phyloP scores from a whole-genome alignment of 2,329 filamentous ascomycete species.

The Aureobasidium leucospermi region DNA sequence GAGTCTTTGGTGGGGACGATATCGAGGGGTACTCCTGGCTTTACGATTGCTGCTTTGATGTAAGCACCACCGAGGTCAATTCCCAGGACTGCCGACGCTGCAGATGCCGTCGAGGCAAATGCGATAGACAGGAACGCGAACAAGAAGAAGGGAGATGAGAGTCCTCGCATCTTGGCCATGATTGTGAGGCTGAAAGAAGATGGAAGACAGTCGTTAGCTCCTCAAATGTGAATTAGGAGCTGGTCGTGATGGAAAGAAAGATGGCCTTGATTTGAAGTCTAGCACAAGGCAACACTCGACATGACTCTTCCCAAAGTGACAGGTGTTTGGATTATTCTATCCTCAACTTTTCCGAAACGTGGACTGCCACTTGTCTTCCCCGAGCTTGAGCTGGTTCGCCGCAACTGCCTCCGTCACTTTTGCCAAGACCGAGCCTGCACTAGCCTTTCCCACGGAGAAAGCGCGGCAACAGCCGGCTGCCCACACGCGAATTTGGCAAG shows the following conservation, averaged over 20 bases:
- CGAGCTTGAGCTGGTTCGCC: slow-evolving; percentile 5
- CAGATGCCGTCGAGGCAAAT: slow-evolving; percentile 50
- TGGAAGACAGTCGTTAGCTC: neutral
- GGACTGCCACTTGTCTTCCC: slow-evolving; percentile 10
- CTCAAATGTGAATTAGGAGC: neutral
- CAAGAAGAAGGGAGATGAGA: slow-evolving; percentile 2
- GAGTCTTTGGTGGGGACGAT: slow-evolving; percentile 98
- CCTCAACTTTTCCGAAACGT: slow-evolving; percentile 9
- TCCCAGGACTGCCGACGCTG: slow-evolving; percentile 73
- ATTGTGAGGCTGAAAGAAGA: neutral
- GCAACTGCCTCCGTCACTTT: neutral
- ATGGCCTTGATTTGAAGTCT: neutral
- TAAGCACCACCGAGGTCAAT: slow-evolving; percentile 94
- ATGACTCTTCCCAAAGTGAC: slow-evolving; percentile 2
- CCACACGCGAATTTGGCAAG: neutral
- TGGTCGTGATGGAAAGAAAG: neutral
- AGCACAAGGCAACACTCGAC: neutral
- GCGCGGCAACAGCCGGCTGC: neutral
- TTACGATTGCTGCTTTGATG: slow-evolving; percentile 92
- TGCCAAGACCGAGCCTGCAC: neutral
- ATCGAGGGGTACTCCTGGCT: slow-evolving; percentile 92
- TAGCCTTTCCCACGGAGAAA: neutral
- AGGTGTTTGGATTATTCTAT: neutral
- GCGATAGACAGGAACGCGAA: slow-evolving; percentile 47
- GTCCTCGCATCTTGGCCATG: slow-evolving; percentile 13